Percentiles rank a stretch among this genome's conserved stretches.
These are phyloP conservation scores for Leishmania mexicana DNA, from an alignment of 208 protist species.

Conservation along the genomic window DNA sequence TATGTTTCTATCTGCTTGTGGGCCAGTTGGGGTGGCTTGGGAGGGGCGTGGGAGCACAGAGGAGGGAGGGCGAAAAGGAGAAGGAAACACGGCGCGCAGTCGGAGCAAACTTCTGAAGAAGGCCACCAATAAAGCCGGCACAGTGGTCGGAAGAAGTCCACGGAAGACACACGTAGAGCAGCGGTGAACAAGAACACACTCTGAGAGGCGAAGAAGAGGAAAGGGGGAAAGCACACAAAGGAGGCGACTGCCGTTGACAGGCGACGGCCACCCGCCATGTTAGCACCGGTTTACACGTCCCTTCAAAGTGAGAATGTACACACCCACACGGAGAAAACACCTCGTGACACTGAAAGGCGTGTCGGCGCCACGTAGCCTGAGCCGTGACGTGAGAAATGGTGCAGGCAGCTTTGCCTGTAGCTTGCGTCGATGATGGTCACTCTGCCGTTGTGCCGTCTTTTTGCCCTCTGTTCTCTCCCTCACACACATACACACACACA, in stretches of 20 bases:
- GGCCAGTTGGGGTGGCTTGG: background rate
- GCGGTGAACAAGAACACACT: background rate
- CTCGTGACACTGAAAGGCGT: no score
- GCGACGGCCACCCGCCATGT: background rate
- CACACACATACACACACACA: background rate
- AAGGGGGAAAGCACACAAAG: background rate
- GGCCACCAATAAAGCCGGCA: background rate
- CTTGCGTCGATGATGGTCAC: background rate
- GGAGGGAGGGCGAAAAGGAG: background rate
- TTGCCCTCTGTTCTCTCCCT: background rate
- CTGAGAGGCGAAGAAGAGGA: background rate
- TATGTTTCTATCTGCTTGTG: background rate
- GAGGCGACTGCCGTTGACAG: background rate
- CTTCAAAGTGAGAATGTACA: background rate
- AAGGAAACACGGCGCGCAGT: background rate
- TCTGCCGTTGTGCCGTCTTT: background rate
- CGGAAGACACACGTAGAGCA: background rate
- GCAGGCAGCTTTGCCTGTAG: background rate
- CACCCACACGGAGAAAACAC: background rate
- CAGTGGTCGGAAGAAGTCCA: background rate
- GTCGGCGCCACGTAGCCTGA: background rate
- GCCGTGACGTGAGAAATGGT: background rate
- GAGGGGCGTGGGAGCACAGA: background rate
- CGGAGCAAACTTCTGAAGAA: background rate
- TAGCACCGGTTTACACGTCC: background rate